A percentile compares a stretch with the other conserved stretches of the same genome.
phyloP scores from a whole-genome alignment of 129 eudicot species.

The Cynara cardunculus region DNA sequence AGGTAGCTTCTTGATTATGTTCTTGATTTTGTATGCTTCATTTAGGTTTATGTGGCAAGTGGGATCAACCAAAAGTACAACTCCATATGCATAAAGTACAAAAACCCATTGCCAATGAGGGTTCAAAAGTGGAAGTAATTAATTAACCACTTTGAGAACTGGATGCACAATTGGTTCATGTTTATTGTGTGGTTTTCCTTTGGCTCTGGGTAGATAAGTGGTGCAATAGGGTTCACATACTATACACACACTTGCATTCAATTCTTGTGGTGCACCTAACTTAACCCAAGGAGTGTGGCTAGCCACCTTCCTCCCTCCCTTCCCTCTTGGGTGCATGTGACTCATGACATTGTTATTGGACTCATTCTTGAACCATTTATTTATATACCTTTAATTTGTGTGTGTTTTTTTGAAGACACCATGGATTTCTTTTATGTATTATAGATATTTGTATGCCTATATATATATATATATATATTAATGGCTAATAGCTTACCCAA shows the following conservation, averaged over 20 bases:
- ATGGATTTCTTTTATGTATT: constrained; percentile 13
- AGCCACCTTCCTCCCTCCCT: constrained; percentile 15
- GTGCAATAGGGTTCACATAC: constrained; percentile 34
- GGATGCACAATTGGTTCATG: constrained; percentile 11
- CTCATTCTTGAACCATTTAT: constrained; percentile 26
- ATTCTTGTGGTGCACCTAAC: constrained; percentile 47
- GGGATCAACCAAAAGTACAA: constrained; percentile 23
- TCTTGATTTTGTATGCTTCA: constrained; percentile 12
- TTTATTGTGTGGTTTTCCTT: constrained; percentile 55
- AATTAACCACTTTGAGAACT: neutral
- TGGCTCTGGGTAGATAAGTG: constrained; percentile 42
- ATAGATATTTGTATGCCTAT: neutral
- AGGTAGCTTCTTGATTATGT: constrained; percentile 39
- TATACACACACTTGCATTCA: constrained; percentile 37
- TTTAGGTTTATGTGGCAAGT: constrained; percentile 1
- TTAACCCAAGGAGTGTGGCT: constrained; percentile 27
- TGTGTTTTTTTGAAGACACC: constrained; percentile 28
- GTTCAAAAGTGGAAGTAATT: constrained; percentile 2
- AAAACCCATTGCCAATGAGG: neutral
- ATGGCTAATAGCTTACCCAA: neutral
- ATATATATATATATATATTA: no score
- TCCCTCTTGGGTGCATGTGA: constrained; percentile 38
- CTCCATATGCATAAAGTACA: constrained; percentile 27
- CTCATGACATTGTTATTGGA: constrained; percentile 30
- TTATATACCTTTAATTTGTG: neutral